Evolutionary conservation across 2,329 filamentous ascomycete genomes (phyloP), one percentile per base, ranked within the genome.

Genomic region (Colletotrichum melonis): DNA sequence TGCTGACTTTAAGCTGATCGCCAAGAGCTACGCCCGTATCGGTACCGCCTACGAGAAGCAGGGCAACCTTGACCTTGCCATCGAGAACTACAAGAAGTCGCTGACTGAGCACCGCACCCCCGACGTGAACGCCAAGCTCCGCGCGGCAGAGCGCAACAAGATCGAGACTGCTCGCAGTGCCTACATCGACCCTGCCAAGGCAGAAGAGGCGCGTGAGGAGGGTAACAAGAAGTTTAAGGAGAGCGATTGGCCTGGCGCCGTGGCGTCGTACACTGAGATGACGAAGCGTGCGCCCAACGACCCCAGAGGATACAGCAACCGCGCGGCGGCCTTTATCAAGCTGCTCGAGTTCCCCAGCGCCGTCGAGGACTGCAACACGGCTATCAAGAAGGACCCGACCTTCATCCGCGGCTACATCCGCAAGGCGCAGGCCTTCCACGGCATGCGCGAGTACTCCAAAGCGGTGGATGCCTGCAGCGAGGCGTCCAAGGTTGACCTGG

Each of bases 201-300:
- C 97, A 26, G 97, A 99, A 80, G 94, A 98, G 87, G 95, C 97
- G 16, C 95, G 97, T 77, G 94, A 98, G 82, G 92, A 97, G 73
- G 97, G 97, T 57, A 98, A 98, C 85, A 91, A 94, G 84, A 97
- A 97, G 85, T 99, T 99, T 90, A 98, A 98, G 88, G 95, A 95
- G 79, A 92, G 90, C 38, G 95, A 99, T 84, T 98, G 95, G 94
- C 96, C 97, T 12, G 97, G 91, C 66, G 97, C 97, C 11, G 95
- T 99, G 32, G 95, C 95, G 57, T 95, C 96, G 1, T 99, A 99
- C 87, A 91, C 88, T 1, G 97, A 99, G 87, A 98, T 98, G 95
- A 93, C 93, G 84, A 98, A 98, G 90, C 95, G 97, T 72, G 93
- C 95, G 0, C 97, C 97, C 6, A 90, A 97, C 0, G 97, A 99